phyloP scores from a whole-genome alignment of 2,329 filamentous ascomycete species.

The Trichophaea hybrida region DNA sequence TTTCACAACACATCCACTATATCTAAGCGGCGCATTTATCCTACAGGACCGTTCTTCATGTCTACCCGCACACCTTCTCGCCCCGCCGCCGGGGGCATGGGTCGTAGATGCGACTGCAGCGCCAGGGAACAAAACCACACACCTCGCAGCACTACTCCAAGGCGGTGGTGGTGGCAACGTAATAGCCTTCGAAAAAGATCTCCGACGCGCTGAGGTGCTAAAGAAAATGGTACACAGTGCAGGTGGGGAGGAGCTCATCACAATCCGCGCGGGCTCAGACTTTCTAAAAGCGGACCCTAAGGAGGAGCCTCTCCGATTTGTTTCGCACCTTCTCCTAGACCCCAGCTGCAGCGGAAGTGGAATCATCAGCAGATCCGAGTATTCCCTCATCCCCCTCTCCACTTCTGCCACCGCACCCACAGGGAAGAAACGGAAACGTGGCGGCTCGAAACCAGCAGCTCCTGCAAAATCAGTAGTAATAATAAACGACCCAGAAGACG shows the following conservation, averaged over 20 bases:
- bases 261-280: slow-evolving; percentile 60
- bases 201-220: slow-evolving; percentile 55
- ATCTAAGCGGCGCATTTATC: slow-evolving; percentile 63
- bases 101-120: slow-evolving; percentile 88
- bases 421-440: slow-evolving; percentile 14
- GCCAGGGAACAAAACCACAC: slow-evolving; percentile 94
- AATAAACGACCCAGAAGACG: slow-evolving; percentile 31
- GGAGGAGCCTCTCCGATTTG: slow-evolving; percentile 46
- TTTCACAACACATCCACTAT: slow-evolving; percentile 58
- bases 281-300: slow-evolving; percentile 62
- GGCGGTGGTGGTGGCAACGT: slow-evolving; percentile 38
- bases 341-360: slow-evolving; percentile 93
- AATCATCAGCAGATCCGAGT: slow-evolving; percentile 74
- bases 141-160: slow-evolving; percentile 62
- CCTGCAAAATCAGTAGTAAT: not conserved
- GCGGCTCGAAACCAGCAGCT: slow-evolving; percentile 14
- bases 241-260: slow-evolving; percentile 51
- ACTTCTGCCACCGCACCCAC: slow-evolving; percentile 13
- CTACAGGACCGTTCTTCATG: slow-evolving; percentile 95
- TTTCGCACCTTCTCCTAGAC: slow-evolving; percentile 73
- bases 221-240: slow-evolving; percentile 72
- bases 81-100: slow-evolving; percentile 56
- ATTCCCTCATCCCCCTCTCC: slow-evolving; percentile 32
- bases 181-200: slow-evolving; percentile 67
- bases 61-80: slow-evolving; percentile 79